Conservation (phyloP, 139 green algal species). For the Picochlorum costavermella region DNA sequence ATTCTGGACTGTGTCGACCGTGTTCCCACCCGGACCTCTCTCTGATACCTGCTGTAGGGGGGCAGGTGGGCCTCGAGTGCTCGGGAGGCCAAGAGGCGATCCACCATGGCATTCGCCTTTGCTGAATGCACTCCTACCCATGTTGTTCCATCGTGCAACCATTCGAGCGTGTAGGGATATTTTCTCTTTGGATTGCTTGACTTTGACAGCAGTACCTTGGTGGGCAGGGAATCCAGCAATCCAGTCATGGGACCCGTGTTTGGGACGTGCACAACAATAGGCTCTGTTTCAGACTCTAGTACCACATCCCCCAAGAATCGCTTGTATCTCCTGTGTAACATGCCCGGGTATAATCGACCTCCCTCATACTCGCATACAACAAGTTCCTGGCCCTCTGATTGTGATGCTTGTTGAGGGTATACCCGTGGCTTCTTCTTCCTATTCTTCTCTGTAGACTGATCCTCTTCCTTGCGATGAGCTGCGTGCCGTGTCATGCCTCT, state of each 20-base stretch:
- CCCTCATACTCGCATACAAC: too few species aligned
- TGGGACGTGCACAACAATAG: slow-evolving; percentile 39
- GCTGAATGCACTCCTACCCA: slow-evolving; percentile 48
- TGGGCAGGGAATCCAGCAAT: slow-evolving; percentile 3
- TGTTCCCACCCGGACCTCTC: slow-evolving; percentile 38
- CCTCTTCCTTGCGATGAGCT: too few species aligned
- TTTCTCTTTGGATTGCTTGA: slow-evolving; percentile 21
- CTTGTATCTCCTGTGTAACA: slow-evolving; percentile 50
- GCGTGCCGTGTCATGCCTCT: too few species aligned
- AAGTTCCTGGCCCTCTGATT: too few species aligned
- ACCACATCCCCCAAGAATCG: slow-evolving; percentile 55
- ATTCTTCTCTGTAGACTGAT: too few species aligned
- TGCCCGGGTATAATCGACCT: slow-evolving; percentile 2
- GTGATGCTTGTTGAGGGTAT: too few species aligned
- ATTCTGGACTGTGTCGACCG: slow-evolving; percentile 9
- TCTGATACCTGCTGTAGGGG: slow-evolving; percentile 17
- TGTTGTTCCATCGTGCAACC: slow-evolving; percentile 17
- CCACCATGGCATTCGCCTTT: slow-evolving; percentile 52
- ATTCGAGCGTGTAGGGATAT: slow-evolving; percentile 52
- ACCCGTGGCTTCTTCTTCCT: too few species aligned
- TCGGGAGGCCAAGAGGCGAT: slow-evolving; percentile 15
- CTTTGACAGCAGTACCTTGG: not conserved
- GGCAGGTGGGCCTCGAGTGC: slow-evolving; percentile 26
- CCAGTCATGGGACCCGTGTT: slow-evolving; percentile 59
- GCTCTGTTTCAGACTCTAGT: not conserved